These are phyloP conservation scores for Podochytrium sp. DNA, from an alignment of 192 early-diverging fungal genomes.

Conservation along the genomic window DNA sequence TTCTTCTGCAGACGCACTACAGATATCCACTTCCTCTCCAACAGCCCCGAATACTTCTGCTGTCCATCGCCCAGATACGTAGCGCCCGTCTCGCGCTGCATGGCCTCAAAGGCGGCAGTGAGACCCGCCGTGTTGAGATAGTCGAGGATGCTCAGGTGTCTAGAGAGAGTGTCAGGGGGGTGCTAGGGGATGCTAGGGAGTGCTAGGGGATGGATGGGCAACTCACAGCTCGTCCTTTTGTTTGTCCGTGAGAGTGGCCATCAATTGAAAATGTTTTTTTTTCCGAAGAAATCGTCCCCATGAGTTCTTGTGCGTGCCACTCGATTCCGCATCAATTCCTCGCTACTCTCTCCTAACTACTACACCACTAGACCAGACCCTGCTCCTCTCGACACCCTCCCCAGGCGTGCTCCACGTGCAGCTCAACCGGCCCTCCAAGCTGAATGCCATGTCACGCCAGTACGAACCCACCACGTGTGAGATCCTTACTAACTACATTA, in stretches of 20 bases:
- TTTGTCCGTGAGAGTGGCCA: slow-evolving; percentile 10
- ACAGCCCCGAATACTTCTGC: slow-evolving; percentile 75
- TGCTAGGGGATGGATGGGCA: not conserved
- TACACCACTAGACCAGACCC: slow-evolving; percentile 17
- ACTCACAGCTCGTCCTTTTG: slow-evolving; percentile 22
- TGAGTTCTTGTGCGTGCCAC: too few relatives aligned
- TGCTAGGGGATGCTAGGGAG: not conserved
- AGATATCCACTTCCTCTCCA: slow-evolving; percentile 96
- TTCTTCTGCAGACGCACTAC: slow-evolving; percentile 92
- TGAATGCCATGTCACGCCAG: slow-evolving; percentile 81
- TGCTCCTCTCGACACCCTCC: slow-evolving; percentile 11
- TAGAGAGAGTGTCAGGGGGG: slow-evolving; percentile 8
- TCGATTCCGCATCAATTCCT: too few relatives aligned
- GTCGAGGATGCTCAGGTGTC: slow-evolving; percentile 77
- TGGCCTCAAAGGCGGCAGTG: slow-evolving; percentile 64
- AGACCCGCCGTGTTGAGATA: slow-evolving; percentile 82
- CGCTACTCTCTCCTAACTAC: not conserved
- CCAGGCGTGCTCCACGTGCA: slow-evolving; percentile 73
- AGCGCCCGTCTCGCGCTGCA: slow-evolving; percentile 74
- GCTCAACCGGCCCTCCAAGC: slow-evolving; percentile 78
- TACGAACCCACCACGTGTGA: slow-evolving; percentile 19
- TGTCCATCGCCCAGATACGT: slow-evolving; percentile 71
- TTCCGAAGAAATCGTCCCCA: too few relatives aligned
- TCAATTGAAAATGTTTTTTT: not conserved
- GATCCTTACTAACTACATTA: not conserved